Base-by-base conservation (phyloP, 2,329 filamentous ascomycete genomes). In the Penicillium janthinellum region DNA sequence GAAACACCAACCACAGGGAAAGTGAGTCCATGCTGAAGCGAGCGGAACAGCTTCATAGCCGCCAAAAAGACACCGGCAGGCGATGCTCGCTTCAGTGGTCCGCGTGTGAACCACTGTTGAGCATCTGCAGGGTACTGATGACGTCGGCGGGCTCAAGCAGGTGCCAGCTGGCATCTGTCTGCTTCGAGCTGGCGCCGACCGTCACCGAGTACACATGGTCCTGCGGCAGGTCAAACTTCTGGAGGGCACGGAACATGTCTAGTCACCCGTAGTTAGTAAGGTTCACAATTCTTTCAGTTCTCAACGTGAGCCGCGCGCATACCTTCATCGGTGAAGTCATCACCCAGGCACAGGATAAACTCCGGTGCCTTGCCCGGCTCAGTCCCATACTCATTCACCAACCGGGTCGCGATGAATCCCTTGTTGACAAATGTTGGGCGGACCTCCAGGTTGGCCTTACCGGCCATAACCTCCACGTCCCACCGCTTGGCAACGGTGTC, bases 381-480 rank as follows among this genome's bases (percentile, higher is more conserved):
- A 6, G 67, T 73, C 42, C 81, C 87, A 75, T 96, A 96, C 50
- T 88, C 87, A 22, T 86, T 80, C 39, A 98, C 88, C 17, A 99
- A 83, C 5, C 89, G 87, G 79, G 92, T 93, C 15, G 89, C 91
- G 65, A 98, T 98, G 77, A 96, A 92, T 34, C 95, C 95, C 82
- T 99, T 99, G 83, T 98, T 98, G 79, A 99, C 92, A 71, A 96
- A 96, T 0, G 89, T 93, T 31, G 94, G 94, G n/a, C 95, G 89
- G 35, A 98, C 94, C 77, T 99, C 95, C 28, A 99, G 83, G 73
- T 98, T 98, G 62, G 94, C 94, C 80, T 98, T 99, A 69, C 95
- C 95, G 0, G 88, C 86, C 92, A 98, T 98, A 60, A 99, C 92
- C 70, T 98, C 94, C 3, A 98, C 91, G 50, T 96, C 92, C 85